Evolutionary conservation across 805 yeast genomes (phyloP).

Genomic region (Naumovozyma castellii): DNA sequence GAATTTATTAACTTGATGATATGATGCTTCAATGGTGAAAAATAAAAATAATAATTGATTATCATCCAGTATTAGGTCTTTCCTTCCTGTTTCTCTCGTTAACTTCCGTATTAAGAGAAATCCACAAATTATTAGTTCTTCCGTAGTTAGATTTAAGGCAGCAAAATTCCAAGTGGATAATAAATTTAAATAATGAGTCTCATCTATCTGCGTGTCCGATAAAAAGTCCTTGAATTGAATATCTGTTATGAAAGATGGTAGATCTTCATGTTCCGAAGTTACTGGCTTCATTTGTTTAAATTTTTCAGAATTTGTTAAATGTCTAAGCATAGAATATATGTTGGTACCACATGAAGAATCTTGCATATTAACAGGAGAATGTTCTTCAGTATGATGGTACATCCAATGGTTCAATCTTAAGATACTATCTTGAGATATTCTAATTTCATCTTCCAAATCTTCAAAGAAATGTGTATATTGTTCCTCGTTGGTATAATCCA

Average conservation of each 20-base stretch:
- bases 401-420: conserved; percentile 27
- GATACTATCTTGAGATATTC: conserved; percentile 12
- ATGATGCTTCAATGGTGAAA: conserved; percentile 63
- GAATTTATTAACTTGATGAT: conserved; percentile 78
- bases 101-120: conserved; percentile 17
- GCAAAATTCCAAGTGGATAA: conserved; percentile 25
- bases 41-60: conserved; percentile 51
- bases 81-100: conserved; percentile 9
- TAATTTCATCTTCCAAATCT: conserved; percentile 2
- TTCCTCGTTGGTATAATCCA: conserved; percentile 7
- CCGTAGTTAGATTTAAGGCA: conserved; percentile 19
- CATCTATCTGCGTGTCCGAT: neutral
- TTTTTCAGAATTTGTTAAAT: conserved; percentile 16
- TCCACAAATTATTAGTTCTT: conserved; percentile 24
- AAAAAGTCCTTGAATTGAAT: conserved; percentile 1
- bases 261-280: neutral
- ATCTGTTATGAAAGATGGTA: conserved; percentile 1
- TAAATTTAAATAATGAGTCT: conserved; percentile 10
- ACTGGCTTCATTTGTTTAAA: conserved; percentile 1
- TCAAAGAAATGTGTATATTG: conserved; percentile 1
- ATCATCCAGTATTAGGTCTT: conserved; percentile 17
- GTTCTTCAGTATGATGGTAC: conserved; percentile 12
- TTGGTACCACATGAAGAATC: conserved; percentile 9
- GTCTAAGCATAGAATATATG: conserved; percentile 25
- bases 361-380: neutral